Evolutionary conservation across 1,284 basidiomycete species (phyloP), one percentile per base, ranked within the genome.

Genomic region (Boletus hoseneyae): DNA sequence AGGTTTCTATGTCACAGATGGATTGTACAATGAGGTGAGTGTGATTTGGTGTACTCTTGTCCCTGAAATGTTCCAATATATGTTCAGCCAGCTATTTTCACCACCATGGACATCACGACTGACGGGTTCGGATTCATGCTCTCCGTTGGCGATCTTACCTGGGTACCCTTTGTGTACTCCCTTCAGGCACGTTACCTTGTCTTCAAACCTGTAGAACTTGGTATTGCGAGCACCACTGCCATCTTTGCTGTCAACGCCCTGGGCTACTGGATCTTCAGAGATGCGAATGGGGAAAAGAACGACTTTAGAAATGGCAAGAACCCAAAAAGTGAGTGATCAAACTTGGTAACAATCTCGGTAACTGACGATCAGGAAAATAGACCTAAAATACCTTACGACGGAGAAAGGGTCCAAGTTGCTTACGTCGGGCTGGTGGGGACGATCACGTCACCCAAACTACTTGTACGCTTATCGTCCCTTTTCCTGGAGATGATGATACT

Each of bases 121-220:
- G 97, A 99, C 61, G 96, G 96, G 5, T 98, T 99, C 61, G 97
- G 97, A 7, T 98, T 96, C 79, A 99, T 99, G 97, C 85, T 99
- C 29, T 75, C 92, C 3, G 84, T 97, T 43, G 97, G 96, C 41
- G 94, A 99, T 68, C 80, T 98, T 21, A 75, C 85, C 16, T 98
- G 93, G 90, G 90, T 99, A 9, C 97, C 97, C 6, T 97, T 98
- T 71, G 85, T 85, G 13, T 99, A 98, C 72, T 86, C 85, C 19
- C 81, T 98, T 6, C 95, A 99, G 73, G 92, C 95, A 1, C 87
- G 94, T 48, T 99, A 90, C 72, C 84, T 99, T 51, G 95, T 87
- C 29, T 96, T 94, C 76, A 78, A 80, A 53, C 94, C 84, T 10
- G 75, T 91, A 34, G 84, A 92, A 57, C 83, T 99, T 40, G 90